These are phyloP conservation scores for Termitomyces heimii DNA, from an alignment of 768 basidiomycete genomes.

Conservation along the genomic window DNA sequence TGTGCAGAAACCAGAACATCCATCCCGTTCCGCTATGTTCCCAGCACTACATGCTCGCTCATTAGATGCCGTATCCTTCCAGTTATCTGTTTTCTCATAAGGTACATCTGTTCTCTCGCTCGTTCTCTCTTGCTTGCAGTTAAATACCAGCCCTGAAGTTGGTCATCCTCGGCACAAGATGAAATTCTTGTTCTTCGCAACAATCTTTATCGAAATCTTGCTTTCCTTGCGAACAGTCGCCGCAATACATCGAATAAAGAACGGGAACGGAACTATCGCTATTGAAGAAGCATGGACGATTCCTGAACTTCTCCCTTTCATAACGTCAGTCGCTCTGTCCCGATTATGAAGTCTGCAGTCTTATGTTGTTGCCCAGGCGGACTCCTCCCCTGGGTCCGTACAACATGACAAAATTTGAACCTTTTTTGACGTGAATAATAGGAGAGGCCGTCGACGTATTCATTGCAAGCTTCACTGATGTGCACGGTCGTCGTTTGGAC, in stretches of 20 bases:
- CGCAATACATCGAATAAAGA: constrained; percentile 18
- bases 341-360: background rate
- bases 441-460: constrained; percentile 26
- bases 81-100: background rate
- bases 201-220: background rate
- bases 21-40: background rate
- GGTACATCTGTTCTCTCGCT: background rate
- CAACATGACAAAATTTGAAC: background rate
- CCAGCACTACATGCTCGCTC: background rate
- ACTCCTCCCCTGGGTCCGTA: constrained; percentile 18
- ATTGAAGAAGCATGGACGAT: constrained; percentile 37
- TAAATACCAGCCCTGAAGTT: background rate
- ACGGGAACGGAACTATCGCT: constrained; percentile 29
- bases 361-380: background rate
- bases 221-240: background rate
- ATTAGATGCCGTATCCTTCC: background rate
- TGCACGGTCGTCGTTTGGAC: constrained; percentile 29
- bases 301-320: constrained; percentile 22
- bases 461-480: constrained; percentile 28
- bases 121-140: background rate
- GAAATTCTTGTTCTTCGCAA: background rate
- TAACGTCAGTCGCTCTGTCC: constrained; percentile 15
- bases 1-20: background rate
- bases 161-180: background rate
- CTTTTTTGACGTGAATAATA: constrained; percentile 1